Conservation (phyloP, 2,329 filamentous ascomycete species). For the Colletotrichum gigasporum region DNA sequence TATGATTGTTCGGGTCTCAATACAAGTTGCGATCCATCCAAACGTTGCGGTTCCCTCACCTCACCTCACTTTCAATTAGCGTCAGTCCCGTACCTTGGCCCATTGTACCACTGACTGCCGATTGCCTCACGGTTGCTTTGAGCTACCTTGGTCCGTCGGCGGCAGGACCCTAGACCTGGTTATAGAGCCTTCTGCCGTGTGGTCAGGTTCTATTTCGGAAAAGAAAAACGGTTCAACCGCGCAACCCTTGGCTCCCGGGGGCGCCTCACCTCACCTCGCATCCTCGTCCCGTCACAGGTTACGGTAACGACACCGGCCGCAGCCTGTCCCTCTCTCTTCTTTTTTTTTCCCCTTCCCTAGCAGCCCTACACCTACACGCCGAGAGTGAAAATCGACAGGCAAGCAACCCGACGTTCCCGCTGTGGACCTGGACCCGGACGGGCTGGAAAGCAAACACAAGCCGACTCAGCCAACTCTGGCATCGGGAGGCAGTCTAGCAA, state of each 20-base stretch:
- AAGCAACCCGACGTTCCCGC: conserved; percentile 18
- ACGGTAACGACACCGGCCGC: background rate
- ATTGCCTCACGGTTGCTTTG: background rate
- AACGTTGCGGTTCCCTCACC: too few relatives aligned
- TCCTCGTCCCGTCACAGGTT: background rate
- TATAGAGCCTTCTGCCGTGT: background rate
- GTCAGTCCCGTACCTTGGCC: background rate
- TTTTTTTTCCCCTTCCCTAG: too few relatives aligned
- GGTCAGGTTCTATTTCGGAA: background rate
- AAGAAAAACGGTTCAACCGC: background rate
- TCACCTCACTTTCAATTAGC: background rate
- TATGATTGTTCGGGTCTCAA: background rate
- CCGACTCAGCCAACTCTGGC: background rate
- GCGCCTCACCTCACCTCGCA: conserved; percentile 1
- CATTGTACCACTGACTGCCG: conserved; percentile 4
- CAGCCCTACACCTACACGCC: conserved; percentile 14
- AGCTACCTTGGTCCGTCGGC: background rate
- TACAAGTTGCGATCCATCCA: background rate
- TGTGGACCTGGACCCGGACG: conserved; percentile 15
- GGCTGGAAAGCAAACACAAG: conserved; percentile 14
- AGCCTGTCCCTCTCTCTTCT: background rate
- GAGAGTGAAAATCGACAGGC: background rate
- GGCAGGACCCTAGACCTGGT: background rate
- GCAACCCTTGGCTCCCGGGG: background rate
- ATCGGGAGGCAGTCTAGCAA: background rate